Percentiles rank a stretch among this genome's conserved stretches.
Conservation (phyloP, 2,329 filamentous ascomycete species). For the Akanthomyces dipterigenus region DNA sequence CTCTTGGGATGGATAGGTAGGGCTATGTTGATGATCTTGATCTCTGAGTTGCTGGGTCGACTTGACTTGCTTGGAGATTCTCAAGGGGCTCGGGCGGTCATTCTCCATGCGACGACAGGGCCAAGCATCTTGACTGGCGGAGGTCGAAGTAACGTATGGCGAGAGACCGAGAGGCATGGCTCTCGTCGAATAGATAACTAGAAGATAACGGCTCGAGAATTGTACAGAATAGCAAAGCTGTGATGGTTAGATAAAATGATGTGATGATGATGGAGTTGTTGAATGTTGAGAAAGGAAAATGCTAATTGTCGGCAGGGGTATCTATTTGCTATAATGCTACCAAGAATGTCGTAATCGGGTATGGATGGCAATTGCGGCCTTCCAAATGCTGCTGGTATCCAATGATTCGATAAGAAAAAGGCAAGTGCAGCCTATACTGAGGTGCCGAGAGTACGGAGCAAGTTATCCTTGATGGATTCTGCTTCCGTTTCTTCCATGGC, state of each 20-base stretch:
- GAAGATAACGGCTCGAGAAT: not conserved
- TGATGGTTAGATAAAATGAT: slow-evolving; percentile 1
- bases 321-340: slow-evolving; percentile 4
- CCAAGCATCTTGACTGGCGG: slow-evolving; percentile 17
- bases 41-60: slow-evolving; percentile 15
- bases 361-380: not conserved
- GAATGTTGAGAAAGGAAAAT: slow-evolving; percentile 4
- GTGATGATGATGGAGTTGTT: not conserved
- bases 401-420: not conserved
- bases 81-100: slow-evolving; percentile 39
- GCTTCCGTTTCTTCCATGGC: slow-evolving; percentile 55
- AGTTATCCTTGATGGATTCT: slow-evolving; percentile 50
- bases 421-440: slow-evolving; percentile 17
- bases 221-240: slow-evolving; percentile 7
- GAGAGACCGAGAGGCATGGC: slow-evolving; percentile 8
- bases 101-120: slow-evolving; percentile 13
- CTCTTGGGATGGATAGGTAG: not conserved
- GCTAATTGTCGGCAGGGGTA: slow-evolving; percentile 1
- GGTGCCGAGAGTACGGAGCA: slow-evolving; percentile 43
- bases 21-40: slow-evolving; percentile 13
- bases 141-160: slow-evolving; percentile 8
- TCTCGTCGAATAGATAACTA: not conserved
- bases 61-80: slow-evolving; percentile 38
- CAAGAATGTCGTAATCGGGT: not conserved
- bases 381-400: slow-evolving; percentile 3